Evolutionary conservation across 2,329 filamentous ascomycete species (phyloP).

Genomic region (Colletotrichum tofieldiae): DNA sequence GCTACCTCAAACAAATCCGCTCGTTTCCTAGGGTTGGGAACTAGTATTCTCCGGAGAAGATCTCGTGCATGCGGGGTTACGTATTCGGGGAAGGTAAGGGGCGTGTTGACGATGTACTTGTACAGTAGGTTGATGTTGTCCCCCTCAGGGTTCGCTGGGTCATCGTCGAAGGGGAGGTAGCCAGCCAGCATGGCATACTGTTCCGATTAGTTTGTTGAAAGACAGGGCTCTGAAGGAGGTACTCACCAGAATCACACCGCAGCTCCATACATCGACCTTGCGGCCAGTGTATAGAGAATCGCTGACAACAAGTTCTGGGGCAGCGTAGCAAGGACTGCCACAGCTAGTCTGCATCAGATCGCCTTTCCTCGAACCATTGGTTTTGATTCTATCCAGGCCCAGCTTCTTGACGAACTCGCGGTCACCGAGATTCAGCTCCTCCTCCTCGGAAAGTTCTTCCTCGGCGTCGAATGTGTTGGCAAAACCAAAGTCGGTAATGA

Average conservation of each 20-base stretch:
- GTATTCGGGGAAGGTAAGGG: conserved; percentile 98
- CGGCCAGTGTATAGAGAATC: conserved; percentile 97
- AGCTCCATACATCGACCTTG: conserved; percentile 99
- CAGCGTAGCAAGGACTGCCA: conserved; percentile 97
- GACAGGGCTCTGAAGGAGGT: neutral
- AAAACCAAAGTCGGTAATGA: conserved; percentile 99
- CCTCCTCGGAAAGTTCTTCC: conserved; percentile 91
- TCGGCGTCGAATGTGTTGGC: conserved; percentile 95
- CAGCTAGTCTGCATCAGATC: conserved; percentile 99
- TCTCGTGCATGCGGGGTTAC: conserved; percentile 97
- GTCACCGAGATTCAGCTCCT: conserved; percentile 89
- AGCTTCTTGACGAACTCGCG: conserved; percentile 89
- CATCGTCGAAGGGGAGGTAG: conserved; percentile 97
- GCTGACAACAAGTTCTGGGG: conserved; percentile 96
- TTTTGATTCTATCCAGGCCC: conserved; percentile 85
- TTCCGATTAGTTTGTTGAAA: conserved; percentile 12
- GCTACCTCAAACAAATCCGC: conserved; percentile 98
- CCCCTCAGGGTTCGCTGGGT: conserved; percentile 97
- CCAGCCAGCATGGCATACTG: conserved; percentile 99
- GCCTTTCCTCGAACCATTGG: conserved; percentile 84
- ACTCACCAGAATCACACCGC: conserved; percentile 95
- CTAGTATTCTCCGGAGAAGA: conserved; percentile 90
- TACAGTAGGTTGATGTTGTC: conserved; percentile 99
- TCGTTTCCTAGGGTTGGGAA: conserved; percentile 93
- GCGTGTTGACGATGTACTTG: conserved; percentile 98